Conservation (phyloP, 2,329 filamentous ascomycete species). For the Bipolaris zeicola region DNA sequence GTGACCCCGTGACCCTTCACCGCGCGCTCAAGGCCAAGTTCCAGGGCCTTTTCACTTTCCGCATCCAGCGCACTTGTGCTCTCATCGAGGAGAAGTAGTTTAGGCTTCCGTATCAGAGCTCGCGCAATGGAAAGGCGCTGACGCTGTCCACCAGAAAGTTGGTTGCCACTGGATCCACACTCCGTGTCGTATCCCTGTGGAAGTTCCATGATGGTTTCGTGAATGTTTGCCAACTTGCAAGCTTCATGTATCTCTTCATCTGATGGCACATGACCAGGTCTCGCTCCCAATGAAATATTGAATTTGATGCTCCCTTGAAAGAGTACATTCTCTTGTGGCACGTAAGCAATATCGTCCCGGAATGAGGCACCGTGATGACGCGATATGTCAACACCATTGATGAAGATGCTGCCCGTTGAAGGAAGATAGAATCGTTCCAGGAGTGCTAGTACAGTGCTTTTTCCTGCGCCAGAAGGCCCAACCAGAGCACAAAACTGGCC, state of each 20-base stretch:
- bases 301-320: slow-evolving; percentile 57
- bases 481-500: slow-evolving; percentile 69
- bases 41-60: slow-evolving; percentile 50
- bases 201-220: slow-evolving; percentile 67
- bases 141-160: slow-evolving; percentile 52
- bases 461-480: slow-evolving; percentile 69
- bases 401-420: slow-evolving; percentile 55
- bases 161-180: slow-evolving; percentile 49
- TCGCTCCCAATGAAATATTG: slow-evolving; percentile 55
- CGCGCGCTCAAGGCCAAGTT: slow-evolving; percentile 48
- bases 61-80: slow-evolving; percentile 52
- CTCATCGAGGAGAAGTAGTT: slow-evolving; percentile 51
- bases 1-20: slow-evolving; percentile 46
- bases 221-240: slow-evolving; percentile 71
- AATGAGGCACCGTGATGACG: slow-evolving; percentile 48
- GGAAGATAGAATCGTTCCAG: slow-evolving; percentile 62
- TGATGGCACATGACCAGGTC: slow-evolving; percentile 61
- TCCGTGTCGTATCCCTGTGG: slow-evolving; percentile 69
- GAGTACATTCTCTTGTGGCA: slow-evolving; percentile 56
- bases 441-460: slow-evolving; percentile 65
- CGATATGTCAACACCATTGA: slow-evolving; percentile 59
- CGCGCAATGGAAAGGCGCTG: slow-evolving; percentile 53
- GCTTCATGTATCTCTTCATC: slow-evolving; percentile 69
- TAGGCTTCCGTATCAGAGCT: slow-evolving; percentile 51
- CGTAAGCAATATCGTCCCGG: slow-evolving; percentile 53